Conservation (phyloP, 2,329 filamentous ascomycete genomes). For the Mycosphaerella sp. region DNA sequence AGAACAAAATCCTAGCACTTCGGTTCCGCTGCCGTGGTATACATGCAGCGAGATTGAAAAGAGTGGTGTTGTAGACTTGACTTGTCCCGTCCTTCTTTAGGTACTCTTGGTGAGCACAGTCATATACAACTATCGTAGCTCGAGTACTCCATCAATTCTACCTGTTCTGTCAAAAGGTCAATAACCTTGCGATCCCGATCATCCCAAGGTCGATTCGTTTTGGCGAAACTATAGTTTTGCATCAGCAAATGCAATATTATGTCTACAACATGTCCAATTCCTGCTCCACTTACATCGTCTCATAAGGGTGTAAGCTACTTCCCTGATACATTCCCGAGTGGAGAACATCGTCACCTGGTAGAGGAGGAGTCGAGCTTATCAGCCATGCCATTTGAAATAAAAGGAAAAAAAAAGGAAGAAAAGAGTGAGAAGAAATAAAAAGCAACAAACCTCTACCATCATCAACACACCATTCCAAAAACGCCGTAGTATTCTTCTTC, state of each 20-base stretch:
- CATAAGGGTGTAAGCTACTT: slow-evolving; percentile 14
- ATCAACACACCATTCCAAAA: slow-evolving; percentile 17
- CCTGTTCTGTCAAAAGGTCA: slow-evolving; percentile 17
- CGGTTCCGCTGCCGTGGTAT: no score
- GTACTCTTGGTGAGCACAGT: background rate
- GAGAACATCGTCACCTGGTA: slow-evolving; percentile 10
- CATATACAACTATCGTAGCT: slow-evolving; percentile 14
- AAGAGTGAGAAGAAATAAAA: no score
- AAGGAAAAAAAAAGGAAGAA: background rate
- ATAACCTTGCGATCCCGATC: slow-evolving; percentile 12
- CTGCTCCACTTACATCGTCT: slow-evolving; percentile 15
- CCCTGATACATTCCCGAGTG: slow-evolving; percentile 11
- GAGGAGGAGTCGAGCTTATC: background rate
- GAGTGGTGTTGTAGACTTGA: background rate
- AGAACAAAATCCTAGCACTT: no score
- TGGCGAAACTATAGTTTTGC: slow-evolving; percentile 11
- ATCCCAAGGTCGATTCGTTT: slow-evolving; percentile 16
- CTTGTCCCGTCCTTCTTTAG: background rate
- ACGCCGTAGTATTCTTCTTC: slow-evolving; percentile 9
- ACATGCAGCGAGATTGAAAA: background rate
- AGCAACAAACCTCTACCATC: slow-evolving; percentile 1
- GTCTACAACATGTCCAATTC: no score
- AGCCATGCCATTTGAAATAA: background rate
- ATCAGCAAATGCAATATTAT: no score
- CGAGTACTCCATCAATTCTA: slow-evolving; percentile 13